A percentile compares a stretch with the other conserved stretches of the same genome.
Conservation (phyloP, 768 basidiomycete genomes). For the Russula sp. region DNA sequence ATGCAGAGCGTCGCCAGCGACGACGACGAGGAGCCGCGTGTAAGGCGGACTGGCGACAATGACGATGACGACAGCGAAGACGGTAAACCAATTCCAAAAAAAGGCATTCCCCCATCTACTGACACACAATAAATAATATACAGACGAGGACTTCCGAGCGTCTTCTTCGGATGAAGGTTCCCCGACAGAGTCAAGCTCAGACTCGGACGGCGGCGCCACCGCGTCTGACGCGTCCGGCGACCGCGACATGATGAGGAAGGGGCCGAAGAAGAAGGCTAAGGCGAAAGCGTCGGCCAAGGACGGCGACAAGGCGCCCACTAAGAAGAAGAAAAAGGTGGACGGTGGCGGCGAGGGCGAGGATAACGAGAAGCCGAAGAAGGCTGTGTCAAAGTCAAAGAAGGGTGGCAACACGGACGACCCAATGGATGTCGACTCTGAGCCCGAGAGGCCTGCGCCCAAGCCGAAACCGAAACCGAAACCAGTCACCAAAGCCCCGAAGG, state of each 20-base stretch:
- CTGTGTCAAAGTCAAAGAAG: conserved; percentile 51
- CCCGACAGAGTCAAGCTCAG: conserved; percentile 65
- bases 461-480: conserved; percentile 39
- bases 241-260: conserved; percentile 47
- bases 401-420: conserved; percentile 31
- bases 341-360: conserved; percentile 16
- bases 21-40: conserved; percentile 50
- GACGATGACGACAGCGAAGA: conserved; percentile 79
- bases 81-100: conserved; percentile 36
- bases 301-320: conserved; percentile 27
- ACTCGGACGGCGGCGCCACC: conserved; percentile 54
- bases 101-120: conserved; percentile 13
- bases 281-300: conserved; percentile 37
- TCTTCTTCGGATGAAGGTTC: conserved; percentile 85
- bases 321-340: conserved; percentile 30
- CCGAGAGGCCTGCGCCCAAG: conserved; percentile 16
- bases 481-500: conserved; percentile 34
- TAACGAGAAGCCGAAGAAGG: conserved; percentile 36
- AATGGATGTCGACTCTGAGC: conserved; percentile 34
- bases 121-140: background rate
- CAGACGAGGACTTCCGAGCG: conserved; percentile 88
- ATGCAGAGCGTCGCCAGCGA: conserved; percentile 77
- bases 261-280: conserved; percentile 35
- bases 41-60: conserved; percentile 41
- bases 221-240: conserved; percentile 84